Evolutionary conservation across 2,329 filamentous ascomycete species (phyloP).

Genomic region (Curvularia verruculosa): DNA sequence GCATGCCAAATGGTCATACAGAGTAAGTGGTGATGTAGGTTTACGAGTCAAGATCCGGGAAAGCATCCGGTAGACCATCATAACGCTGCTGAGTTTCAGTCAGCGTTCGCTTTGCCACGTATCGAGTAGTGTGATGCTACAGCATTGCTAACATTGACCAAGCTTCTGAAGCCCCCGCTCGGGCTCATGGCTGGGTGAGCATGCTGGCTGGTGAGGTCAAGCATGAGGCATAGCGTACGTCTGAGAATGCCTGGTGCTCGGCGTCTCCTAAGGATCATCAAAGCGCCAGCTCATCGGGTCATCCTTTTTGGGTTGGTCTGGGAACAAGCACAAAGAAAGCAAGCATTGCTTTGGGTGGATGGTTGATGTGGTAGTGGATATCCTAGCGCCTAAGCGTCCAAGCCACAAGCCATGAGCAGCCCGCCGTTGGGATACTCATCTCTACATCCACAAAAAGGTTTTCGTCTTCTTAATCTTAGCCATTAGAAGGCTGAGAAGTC

Average conservation of each 20-base stretch:
- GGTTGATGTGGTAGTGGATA: constrained; percentile 26
- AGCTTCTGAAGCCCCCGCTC: constrained; percentile 35
- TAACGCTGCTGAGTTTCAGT: constrained; percentile 16
- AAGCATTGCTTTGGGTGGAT: constrained; percentile 17
- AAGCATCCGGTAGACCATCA: constrained; percentile 7
- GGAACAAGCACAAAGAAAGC: constrained; percentile 26
- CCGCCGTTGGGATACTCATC: constrained; percentile 18
- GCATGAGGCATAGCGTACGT: constrained; percentile 28
- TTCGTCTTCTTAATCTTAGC: neutral
- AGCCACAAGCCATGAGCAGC: constrained; percentile 8
- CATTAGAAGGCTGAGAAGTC: constrained; percentile 21
- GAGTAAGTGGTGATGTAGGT: constrained; percentile 14
- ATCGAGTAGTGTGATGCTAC: constrained; percentile 20
- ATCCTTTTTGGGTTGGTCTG: constrained; percentile 28
- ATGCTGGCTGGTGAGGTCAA: constrained; percentile 33
- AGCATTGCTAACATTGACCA: constrained; percentile 22
- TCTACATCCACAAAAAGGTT: constrained; percentile 5
- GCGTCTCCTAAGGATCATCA: constrained; percentile 27
- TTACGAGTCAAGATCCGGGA: constrained; percentile 22
- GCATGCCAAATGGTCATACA: constrained; percentile 8
- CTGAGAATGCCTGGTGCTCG: constrained; percentile 28
- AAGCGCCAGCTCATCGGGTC: constrained; percentile 25
- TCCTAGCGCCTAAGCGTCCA: constrained; percentile 15
- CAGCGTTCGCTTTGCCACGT: constrained; percentile 10
- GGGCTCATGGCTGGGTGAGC: constrained; percentile 24